A percentile compares a stretch with the other conserved stretches of the same genome.
Evolutionary conservation across 2,329 filamentous ascomycete species (phyloP).

Genomic region (Botrytis elliptica): DNA sequence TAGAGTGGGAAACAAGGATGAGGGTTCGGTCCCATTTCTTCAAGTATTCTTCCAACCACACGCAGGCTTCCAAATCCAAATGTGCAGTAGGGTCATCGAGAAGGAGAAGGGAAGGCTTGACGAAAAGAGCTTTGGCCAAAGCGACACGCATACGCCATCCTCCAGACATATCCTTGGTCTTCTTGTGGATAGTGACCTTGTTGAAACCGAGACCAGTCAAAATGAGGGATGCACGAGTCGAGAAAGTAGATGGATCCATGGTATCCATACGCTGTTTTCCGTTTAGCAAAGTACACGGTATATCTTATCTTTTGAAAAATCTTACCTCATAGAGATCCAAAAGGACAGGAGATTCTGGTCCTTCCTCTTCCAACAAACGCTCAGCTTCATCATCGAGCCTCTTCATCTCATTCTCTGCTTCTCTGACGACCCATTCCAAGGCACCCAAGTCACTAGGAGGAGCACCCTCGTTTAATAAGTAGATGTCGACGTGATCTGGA

Average conservation of each 20-base stretch:
- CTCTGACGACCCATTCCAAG: constrained; percentile 93
- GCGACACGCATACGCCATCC: constrained; percentile 99
- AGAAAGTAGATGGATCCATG: constrained; percentile 98
- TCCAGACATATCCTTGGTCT: constrained; percentile 99
- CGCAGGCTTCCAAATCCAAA: constrained; percentile 98
- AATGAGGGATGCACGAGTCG: constrained; percentile 93
- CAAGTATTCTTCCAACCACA: constrained; percentile 99
- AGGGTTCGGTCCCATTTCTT: constrained; percentile 99
- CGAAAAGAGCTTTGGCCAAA: constrained; percentile 94
- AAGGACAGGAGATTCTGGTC: constrained; percentile 84
- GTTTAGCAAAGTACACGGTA: constrained; percentile 27
- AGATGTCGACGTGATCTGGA: constrained; percentile 95
- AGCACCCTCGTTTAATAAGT: constrained; percentile 95
- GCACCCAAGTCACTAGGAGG: constrained; percentile 85
- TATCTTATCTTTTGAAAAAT: not conserved
- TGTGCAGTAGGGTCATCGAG: constrained; percentile 98
- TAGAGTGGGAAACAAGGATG: constrained; percentile 93
- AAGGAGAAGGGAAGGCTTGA: constrained; percentile 91
- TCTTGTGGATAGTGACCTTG: constrained; percentile 96
- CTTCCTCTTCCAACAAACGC: constrained; percentile 85
- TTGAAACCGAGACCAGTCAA: constrained; percentile 99
- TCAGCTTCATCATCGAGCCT: constrained; percentile 87
- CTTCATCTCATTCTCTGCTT: constrained; percentile 91
- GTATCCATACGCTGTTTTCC: constrained; percentile 81
- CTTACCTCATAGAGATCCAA: constrained; percentile 94